Percentiles rank a stretch among this genome's conserved stretches.
Conservation (phyloP, 2,329 filamentous ascomycete species). For the Pyrenophora seminiperda region DNA sequence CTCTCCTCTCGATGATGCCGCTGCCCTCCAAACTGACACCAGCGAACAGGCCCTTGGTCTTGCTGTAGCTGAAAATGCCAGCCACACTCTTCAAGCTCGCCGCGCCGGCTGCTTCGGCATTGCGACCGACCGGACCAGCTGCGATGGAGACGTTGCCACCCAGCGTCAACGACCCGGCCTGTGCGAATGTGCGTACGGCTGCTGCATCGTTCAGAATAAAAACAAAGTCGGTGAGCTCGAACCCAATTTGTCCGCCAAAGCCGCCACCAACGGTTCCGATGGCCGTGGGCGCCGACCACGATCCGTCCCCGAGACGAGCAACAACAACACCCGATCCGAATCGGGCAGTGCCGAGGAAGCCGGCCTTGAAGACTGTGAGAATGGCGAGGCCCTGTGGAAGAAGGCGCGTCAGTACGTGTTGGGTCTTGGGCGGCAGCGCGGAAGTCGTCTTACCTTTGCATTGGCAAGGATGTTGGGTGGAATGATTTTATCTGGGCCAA, state of each 20-base stretch:
- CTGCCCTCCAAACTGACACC: constrained; percentile 94
- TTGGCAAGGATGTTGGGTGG: constrained; percentile 86
- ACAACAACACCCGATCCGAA: constrained; percentile 85
- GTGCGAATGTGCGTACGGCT: constrained; percentile 92
- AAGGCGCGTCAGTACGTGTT: constrained; percentile 8
- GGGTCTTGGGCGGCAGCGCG: not conserved
- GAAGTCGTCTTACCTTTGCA: constrained; percentile 71
- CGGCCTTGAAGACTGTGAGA: constrained; percentile 84
- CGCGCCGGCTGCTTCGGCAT: constrained; percentile 93
- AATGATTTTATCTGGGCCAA: constrained; percentile 97
- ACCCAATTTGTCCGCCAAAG: constrained; percentile 84
- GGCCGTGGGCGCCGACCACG: constrained; percentile 81
- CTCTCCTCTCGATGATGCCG: constrained; percentile 89
- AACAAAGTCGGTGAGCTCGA: constrained; percentile 91
- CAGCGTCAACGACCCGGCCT: constrained; percentile 86
- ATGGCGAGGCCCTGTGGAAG: constrained; percentile 73
- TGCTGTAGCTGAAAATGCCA: constrained; percentile 95
- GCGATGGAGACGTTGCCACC: constrained; percentile 97
- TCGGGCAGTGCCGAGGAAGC: constrained; percentile 80
- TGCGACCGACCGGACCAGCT: constrained; percentile 89
- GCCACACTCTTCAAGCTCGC: constrained; percentile 88
- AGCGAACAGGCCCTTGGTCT: constrained; percentile 96
- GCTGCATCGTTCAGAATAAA: constrained; percentile 94
- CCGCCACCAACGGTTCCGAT: constrained; percentile 81
- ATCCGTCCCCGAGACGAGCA: constrained; percentile 74